Base-by-base conservation (phyloP, 148 eudicot species). In the Fagopyrum tataricum region DNA sequence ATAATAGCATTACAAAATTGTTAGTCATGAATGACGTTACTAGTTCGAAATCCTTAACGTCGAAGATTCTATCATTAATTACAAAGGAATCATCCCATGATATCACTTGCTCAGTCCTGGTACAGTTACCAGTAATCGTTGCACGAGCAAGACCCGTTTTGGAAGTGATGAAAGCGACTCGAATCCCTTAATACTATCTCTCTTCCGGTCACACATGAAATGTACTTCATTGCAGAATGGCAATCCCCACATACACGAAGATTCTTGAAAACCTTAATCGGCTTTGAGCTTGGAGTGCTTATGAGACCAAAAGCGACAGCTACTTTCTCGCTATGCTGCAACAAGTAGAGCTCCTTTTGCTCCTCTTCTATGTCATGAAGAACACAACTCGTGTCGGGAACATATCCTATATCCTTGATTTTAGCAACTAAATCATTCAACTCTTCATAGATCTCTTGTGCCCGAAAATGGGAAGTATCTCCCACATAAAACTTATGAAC, bases 241-340 rank as follows among this genome's bases (percentile, higher is more conserved):
- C 92, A 88, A 79, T 88, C 92, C 76, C 79, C 83, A 75, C 91
- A 87, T 0, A 85, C 84, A 14, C 88, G 76, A 24, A 90, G 82
- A 75, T 85, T 84, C 77, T 85, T 89, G 70, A 89, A 89, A 12
- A 89, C 76, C 67, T 85, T 79, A 14, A 90, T 82, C 5, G 90
- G 83, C 74, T 85, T 90, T 1, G 79, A 46, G 4, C 74, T 79
- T 7, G 79, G 75, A 7, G 81, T 83, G 81, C 89, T 86, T 72
- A 90, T 82, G 64, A 90, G 92, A 59, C 89, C 92, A 79, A 83
- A 90, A 15, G 90, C 90, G 72, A 90, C 85, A 17, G 90, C 96
- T 48, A 90, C 75, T 74, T 88, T 90, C 84, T 88, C 92, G 56
- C 90, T 88, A 70, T 90, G 92, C 46, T 88, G 96, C 41, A 85